Percentiles rank a stretch among this genome's conserved stretches.
Evolutionary conservation across 768 basidiomycete genomes (phyloP).

Genomic region (Holtermannia corniformis): DNA sequence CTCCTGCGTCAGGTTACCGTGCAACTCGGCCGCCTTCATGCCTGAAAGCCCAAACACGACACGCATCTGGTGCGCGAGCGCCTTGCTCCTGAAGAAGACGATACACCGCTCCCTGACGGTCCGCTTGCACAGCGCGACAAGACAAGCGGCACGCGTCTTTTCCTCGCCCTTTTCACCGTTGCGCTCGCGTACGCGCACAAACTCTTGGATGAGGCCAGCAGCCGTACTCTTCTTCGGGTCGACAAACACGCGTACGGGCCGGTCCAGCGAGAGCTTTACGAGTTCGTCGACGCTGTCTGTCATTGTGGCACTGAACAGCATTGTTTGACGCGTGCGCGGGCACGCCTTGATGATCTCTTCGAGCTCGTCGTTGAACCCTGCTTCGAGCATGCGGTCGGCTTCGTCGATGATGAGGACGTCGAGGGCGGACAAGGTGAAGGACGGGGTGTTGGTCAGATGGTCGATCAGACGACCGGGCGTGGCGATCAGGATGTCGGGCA

Average conservation of each 20-base stretch:
- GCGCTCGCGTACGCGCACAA: slow-evolving; percentile 76
- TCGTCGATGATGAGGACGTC: slow-evolving; percentile 94
- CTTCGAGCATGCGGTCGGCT: slow-evolving; percentile 86
- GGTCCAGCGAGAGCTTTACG: slow-evolving; percentile 82
- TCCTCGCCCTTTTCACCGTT: slow-evolving; percentile 43
- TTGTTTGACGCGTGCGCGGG: slow-evolving; percentile 73
- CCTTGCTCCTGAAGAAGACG: slow-evolving; percentile 93
- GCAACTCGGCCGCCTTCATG: slow-evolving; percentile 81
- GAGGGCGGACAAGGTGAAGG: slow-evolving; percentile 82
- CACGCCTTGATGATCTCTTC: slow-evolving; percentile 86
- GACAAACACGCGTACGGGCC: slow-evolving; percentile 88
- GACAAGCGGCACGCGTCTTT: slow-evolving; percentile 38
- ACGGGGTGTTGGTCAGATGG: slow-evolving; percentile 88
- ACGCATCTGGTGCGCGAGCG: slow-evolving; percentile 92
- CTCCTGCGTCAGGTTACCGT: slow-evolving; percentile 92
- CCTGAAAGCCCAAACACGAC: slow-evolving; percentile 68
- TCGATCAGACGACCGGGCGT: slow-evolving; percentile 97
- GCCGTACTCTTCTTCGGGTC: slow-evolving; percentile 86
- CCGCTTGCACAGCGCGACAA: slow-evolving; percentile 65
- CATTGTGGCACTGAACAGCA: slow-evolving; percentile 99
- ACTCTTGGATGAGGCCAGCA: slow-evolving; percentile 80
- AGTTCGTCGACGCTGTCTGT: slow-evolving; percentile 92
- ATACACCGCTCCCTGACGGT: slow-evolving; percentile 77
- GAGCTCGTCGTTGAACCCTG: slow-evolving; percentile 88
- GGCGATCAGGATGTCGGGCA: slow-evolving; percentile 90